Evolutionary conservation across 2,329 filamentous ascomycete genomes (phyloP), one percentile per base, ranked within the genome.

Genomic region (Drechslerella coelobrocha): DNA sequence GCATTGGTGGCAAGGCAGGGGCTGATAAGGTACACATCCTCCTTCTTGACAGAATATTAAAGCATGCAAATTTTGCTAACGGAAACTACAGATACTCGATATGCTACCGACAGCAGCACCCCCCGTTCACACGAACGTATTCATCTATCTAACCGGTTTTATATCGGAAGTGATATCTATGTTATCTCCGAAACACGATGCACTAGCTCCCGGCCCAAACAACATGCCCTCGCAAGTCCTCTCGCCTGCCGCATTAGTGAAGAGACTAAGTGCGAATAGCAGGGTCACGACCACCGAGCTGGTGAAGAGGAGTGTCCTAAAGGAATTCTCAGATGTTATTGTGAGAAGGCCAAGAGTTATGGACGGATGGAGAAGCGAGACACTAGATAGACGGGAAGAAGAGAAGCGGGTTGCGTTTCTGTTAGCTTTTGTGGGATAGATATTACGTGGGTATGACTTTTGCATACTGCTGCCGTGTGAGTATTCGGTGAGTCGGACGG

Each of bases 1-100:
- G 74, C 43, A 90, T 79, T 83, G 4, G 84, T 85, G 52, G 83
- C 93, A 43, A 88, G 89, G 57, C 81, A 84, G 3, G 83, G 83
- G 17, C 78, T 88, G 12, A 77, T 81, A 12, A 81, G 82, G 39
- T 79, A 47, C 63, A 29, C 31, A 39, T 65, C 65, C 74, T 55
- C 68, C 63, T 1, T 31, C 9, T 17, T 34, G 31, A 23, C 24
- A 3, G 6, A 9, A 24, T 2, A 31, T 2, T 39, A 57, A 41
- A 51, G 5, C 6, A 23, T 17, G 12, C n/a, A n/a, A n/a, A n/a
- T n/a, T n/a, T 17, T 39, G 4, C 41, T 53, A 9, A 9, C 39
- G 14, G 19, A 21, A 45, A 5, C 19, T 19, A 19, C 60, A 75
- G 72, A 72, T 76, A n/a, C 66, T 76, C 10, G 73, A 76, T 29